phyloP scores from a whole-genome alignment of 768 basidiomycete genomes.

The Psilocybe sp. region DNA sequence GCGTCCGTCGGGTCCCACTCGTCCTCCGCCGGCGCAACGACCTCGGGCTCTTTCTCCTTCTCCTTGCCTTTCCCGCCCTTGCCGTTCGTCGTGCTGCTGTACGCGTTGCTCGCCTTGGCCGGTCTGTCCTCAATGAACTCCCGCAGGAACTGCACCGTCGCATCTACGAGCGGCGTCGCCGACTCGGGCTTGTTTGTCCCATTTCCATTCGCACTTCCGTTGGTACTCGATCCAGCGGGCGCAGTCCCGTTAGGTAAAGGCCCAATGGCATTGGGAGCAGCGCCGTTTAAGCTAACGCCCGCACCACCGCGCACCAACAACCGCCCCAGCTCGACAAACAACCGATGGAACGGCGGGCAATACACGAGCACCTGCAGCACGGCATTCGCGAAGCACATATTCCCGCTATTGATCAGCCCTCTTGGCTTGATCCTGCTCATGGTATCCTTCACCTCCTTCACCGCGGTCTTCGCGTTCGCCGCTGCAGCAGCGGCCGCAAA shows the following conservation, averaged over 20 bases:
- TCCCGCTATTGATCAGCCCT: conserved; percentile 91
- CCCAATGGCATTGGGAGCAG: conserved; percentile 20
- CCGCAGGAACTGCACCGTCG: conserved; percentile 69
- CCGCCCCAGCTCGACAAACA: conserved; percentile 72
- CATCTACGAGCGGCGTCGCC: conserved; percentile 58
- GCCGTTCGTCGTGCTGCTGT: conserved; percentile 10
- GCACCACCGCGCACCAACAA: conserved; percentile 29
- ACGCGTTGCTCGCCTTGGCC: conserved; percentile 13
- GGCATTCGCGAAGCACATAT: conserved; percentile 97
- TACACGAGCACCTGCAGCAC: conserved; percentile 90
- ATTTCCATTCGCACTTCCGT: neutral
- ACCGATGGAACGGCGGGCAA: conserved; percentile 78
- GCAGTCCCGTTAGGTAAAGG: neutral
- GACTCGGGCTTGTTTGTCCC: conserved; percentile 10
- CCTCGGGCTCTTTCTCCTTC: conserved; percentile 22
- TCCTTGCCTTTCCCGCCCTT: conserved; percentile 23
- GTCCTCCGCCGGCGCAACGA: conserved; percentile 43
- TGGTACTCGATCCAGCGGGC: conserved; percentile 21
- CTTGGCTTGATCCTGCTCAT: conserved; percentile 52
- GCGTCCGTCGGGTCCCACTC: conserved; percentile 51
- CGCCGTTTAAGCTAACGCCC: conserved; percentile 6
- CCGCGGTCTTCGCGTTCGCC: conserved; percentile 2
- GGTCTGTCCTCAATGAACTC: conserved; percentile 56
- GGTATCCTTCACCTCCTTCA: neutral
- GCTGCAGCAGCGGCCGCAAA: conserved; percentile 16